A percentile compares a stretch with the other conserved stretches of the same genome.
phyloP scores from a whole-genome alignment of 805 yeast genomes.

The Tetrapisispora phaffii region DNA sequence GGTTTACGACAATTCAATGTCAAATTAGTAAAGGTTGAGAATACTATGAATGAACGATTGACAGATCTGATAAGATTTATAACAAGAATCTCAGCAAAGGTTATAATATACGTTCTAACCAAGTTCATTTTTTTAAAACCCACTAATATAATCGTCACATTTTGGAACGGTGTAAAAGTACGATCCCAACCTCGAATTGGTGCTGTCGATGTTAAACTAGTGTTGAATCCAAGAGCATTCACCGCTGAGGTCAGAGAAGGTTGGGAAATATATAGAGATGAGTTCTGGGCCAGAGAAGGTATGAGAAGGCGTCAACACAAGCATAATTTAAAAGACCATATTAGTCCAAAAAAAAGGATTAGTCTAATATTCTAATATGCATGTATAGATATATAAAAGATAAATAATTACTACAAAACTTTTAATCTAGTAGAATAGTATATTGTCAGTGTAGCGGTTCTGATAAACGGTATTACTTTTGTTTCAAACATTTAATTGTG shows the following conservation, averaged over 20 bases:
- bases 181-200: conserved; percentile 57
- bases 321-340: neutral
- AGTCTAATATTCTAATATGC: neutral
- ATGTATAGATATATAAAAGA: neutral
- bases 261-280: conserved; percentile 90
- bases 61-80: conserved; percentile 29
- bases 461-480: conserved; percentile 8
- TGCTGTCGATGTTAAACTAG: conserved; percentile 67
- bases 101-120: conserved; percentile 12
- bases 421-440: neutral
- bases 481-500: conserved; percentile 3
- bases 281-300: conserved; percentile 85
- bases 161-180: conserved; percentile 23
- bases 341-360: neutral
- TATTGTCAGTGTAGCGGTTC: conserved; percentile 19
- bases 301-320: conserved; percentile 40
- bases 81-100: conserved; percentile 19
- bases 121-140: conserved; percentile 8
- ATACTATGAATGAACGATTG: conserved; percentile 30
- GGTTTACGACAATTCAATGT: conserved; percentile 79
- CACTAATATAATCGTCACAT: conserved; percentile 10
- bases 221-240: conserved; percentile 72
- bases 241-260: conserved; percentile 77
- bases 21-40: conserved; percentile 54
- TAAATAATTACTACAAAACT: neutral